A percentile compares a stretch with the other conserved stretches of the same genome.
These are phyloP conservation scores for Aquilaria sinensis DNA, from an alignment of 345 rosid species.

Conservation along the genomic window DNA sequence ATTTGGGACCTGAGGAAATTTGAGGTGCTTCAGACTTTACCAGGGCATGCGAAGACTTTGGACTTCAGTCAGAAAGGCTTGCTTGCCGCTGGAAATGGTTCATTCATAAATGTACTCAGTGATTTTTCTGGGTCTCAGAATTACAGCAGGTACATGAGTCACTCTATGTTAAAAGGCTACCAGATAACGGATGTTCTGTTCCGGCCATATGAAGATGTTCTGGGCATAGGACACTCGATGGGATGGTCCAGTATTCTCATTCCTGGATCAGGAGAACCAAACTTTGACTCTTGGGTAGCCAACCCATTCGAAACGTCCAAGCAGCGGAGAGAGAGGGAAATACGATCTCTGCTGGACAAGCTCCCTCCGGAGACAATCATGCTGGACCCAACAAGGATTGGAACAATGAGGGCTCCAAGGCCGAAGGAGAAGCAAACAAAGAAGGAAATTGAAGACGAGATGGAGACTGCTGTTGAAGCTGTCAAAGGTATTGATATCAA, in stretches of 20 bases:
- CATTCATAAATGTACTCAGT: constrained; percentile 49
- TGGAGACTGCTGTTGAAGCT: constrained; percentile 60
- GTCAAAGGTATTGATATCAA: constrained; percentile 43
- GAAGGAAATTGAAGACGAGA: constrained; percentile 53
- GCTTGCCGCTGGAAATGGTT: constrained; percentile 79
- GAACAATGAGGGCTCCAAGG: constrained; percentile 42
- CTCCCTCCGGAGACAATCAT: constrained; percentile 89
- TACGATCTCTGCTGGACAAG: constrained; percentile 78
- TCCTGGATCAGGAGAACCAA: constrained; percentile 95
- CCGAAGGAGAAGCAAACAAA: constrained; percentile 58
- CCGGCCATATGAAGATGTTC: constrained; percentile 86
- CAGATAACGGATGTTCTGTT: constrained; percentile 62
- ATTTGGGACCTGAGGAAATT: constrained; percentile 92
- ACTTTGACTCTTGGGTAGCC: constrained; percentile 91
- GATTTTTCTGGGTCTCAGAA: constrained; percentile 44
- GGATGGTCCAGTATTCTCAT: constrained; percentile 90
- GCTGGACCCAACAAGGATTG: constrained; percentile 88
- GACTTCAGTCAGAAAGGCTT: constrained; percentile 91
- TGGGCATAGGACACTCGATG: constrained; percentile 83
- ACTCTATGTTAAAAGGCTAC: constrained; percentile 77
- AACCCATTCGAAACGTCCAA: constrained; percentile 86
- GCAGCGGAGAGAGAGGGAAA: constrained; percentile 88
- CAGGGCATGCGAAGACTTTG: constrained; percentile 58
- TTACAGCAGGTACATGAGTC: constrained; percentile 70
- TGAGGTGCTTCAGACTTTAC: constrained; percentile 64